A percentile compares a stretch with the other conserved stretches of the same genome.
phyloP scores from a whole-genome alignment of 192 early-diverging fungal species.

The Lunasporangiospora selenospora region DNA sequence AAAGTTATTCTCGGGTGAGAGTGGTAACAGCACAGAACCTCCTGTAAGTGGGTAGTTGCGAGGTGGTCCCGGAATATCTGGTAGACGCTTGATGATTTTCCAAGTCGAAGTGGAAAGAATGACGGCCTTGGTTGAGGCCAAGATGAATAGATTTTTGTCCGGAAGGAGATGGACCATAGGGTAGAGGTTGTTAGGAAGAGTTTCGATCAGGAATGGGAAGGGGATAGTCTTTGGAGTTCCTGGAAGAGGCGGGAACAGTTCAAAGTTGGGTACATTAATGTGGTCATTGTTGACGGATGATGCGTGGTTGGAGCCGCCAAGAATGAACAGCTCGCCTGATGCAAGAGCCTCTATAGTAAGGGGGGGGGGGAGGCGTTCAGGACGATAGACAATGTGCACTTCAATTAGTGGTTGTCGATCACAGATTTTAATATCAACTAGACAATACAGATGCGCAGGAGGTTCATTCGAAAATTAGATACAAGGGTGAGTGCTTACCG shows the following conservation, averaged over 20 bases:
- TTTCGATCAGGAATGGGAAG: constrained; percentile 48
- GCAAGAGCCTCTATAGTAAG: constrained; percentile 26
- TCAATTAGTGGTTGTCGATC: too few relatives aligned
- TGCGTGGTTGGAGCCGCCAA: constrained; percentile 61
- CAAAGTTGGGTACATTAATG: constrained; percentile 57
- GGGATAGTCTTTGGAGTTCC: constrained; percentile 41
- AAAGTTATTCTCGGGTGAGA: constrained; percentile 38
- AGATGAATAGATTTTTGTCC: constrained; percentile 57
- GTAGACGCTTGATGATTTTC: constrained; percentile 49
- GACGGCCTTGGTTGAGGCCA: constrained; percentile 53
- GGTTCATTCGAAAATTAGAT: too few relatives aligned
- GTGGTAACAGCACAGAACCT: constrained; percentile 47
- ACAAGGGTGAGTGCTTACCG: too few relatives aligned
- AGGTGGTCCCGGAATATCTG: constrained; percentile 52
- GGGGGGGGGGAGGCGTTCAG: too few relatives aligned
- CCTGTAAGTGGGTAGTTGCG: constrained; percentile 63
- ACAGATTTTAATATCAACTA: too few relatives aligned
- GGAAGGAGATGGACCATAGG: constrained; percentile 58
- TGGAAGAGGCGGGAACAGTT: constrained; percentile 42
- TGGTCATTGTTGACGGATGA: constrained; percentile 49
- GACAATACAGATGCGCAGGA: too few relatives aligned
- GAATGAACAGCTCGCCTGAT: constrained; percentile 57
- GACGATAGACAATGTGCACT: too few relatives aligned
- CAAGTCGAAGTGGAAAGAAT: constrained; percentile 53
- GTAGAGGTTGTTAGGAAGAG: constrained; percentile 49